These are phyloP conservation scores for Pseudogymnoascus sp. DNA, from an alignment of 2,329 filamentous ascomycete genomes.

Conservation along the genomic window DNA sequence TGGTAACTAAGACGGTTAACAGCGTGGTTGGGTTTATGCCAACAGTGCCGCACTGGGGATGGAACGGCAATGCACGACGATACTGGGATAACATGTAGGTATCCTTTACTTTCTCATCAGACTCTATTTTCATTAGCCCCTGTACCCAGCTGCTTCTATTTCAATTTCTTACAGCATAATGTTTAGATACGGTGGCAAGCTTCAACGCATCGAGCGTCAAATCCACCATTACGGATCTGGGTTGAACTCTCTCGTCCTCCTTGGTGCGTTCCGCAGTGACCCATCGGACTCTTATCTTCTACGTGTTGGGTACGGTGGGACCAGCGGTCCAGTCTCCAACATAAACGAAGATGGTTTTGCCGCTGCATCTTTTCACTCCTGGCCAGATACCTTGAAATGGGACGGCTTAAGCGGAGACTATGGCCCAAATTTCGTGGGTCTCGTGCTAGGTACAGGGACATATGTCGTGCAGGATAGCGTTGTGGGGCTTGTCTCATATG, in stretches of 20 bases:
- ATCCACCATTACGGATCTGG: conserved; percentile 54
- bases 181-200: conserved; percentile 21
- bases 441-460: conserved; percentile 40
- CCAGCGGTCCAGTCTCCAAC: conserved; percentile 44
- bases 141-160: neutral
- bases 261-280: conserved; percentile 41
- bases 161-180: neutral
- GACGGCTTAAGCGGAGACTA: conserved; percentile 51
- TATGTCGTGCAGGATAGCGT: conserved; percentile 39
- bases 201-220: conserved; percentile 37
- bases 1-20: conserved; percentile 43
- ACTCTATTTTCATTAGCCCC: neutral
- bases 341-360: conserved; percentile 47
- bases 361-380: conserved; percentile 48
- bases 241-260: conserved; percentile 47
- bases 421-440: conserved; percentile 44
- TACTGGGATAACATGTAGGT: conserved; percentile 51
- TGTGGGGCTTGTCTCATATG: conserved; percentile 42
- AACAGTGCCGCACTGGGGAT: conserved; percentile 51
- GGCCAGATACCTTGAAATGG: conserved; percentile 46
- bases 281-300: conserved; percentile 41
- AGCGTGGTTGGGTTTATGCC: conserved; percentile 49
- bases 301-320: conserved; percentile 46
- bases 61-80: conserved; percentile 51
- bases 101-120: neutral